phyloP scores from a whole-genome alignment of 805 yeast species.

The Zygoascus biomembranicola region DNA sequence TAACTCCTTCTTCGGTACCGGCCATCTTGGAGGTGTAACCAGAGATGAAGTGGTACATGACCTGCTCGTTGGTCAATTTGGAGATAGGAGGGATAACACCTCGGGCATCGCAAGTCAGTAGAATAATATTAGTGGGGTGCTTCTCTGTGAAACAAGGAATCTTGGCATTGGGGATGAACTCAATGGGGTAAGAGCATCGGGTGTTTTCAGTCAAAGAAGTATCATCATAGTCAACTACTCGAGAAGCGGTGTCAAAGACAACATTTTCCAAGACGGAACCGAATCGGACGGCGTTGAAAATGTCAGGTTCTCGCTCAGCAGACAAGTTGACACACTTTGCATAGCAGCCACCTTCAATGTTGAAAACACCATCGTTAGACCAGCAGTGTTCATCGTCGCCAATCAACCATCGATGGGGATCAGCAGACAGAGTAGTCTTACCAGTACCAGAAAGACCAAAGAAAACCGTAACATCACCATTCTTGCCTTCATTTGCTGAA shows the following conservation, averaged over 20 bases:
- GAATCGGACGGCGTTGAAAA: constrained; percentile 86
- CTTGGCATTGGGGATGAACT: constrained; percentile 91
- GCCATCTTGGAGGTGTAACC: constrained; percentile 99
- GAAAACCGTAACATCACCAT: constrained; percentile 87
- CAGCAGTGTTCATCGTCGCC: constrained; percentile 99
- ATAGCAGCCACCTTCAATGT: constrained; percentile 99
- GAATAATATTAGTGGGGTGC: constrained; percentile 87
- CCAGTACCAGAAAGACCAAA: constrained; percentile 98
- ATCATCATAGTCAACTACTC: constrained; percentile 80
- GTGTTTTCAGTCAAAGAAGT: constrained; percentile 89
- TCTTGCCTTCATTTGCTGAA: constrained; percentile 84
- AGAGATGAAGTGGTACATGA: constrained; percentile 97
- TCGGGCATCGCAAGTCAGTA: constrained; percentile 94
- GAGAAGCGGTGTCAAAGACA: constrained; percentile 67
- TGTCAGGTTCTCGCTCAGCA: constrained; percentile 94
- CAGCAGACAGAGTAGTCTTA: constrained; percentile 94
- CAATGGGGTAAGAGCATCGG: constrained; percentile 97
- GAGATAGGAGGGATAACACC: constrained; percentile 98
- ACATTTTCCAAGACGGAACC: constrained; percentile 95
- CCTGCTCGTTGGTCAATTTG: constrained; percentile 87
- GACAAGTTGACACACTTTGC: constrained; percentile 91
- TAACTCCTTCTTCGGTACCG: constrained; percentile 97
- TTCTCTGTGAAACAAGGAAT: constrained; percentile 84
- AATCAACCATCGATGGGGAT: constrained; percentile 83
- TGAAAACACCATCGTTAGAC: constrained; percentile 97